Base-by-base conservation (phyloP, 2,329 filamentous ascomycete genomes). In the Bisporella sp. region DNA sequence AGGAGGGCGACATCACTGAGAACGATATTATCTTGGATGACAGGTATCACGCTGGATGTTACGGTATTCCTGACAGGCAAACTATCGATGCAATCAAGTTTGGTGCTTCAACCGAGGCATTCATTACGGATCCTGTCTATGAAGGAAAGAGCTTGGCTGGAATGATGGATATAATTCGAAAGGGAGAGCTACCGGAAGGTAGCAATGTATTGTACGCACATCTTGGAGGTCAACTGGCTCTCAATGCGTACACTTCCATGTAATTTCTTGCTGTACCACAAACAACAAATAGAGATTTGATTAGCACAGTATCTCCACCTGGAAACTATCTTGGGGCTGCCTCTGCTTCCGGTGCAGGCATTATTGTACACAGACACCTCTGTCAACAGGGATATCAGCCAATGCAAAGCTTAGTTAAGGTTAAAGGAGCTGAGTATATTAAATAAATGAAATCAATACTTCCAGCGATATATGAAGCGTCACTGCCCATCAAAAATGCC, bases 101-200 rank as follows among this genome's bases (percentile, higher is more conserved):
- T 61, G 82, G 80, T 5, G 85, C 85, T 0, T 66, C 71, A 51
- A 86, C 79, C 1, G 85, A 89, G 69, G 85, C 77, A 0, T 82
- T 89, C 59, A 85, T 89, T 55, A 88, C 84, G 0, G 85, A 89
- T 62, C 85, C 84, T 0, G 85, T 89, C 1, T 89, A 89, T 60
- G 84, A 87, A 68, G 85, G 85, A 1, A 89, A 89, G 76, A 85
- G 80, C 58, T 68, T 89, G 64, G 83, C 83, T 4, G 85, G 84
- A 0, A 76, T 88, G 82, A 78, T 87, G 58, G 82, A 83, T 62
- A 68, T 87, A 70, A 78, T 87, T 21, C 75, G 70, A 55, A 78
- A 75, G 46, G 82, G 77, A 0, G 78, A 83, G 64, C 81, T 88
- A 51, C 40, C 62, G 0, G 45, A 61, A 0, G 74, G 74, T 0